Conservation (phyloP, 2,329 filamentous ascomycete genomes). For the Sporothrix schenckii region DNA sequence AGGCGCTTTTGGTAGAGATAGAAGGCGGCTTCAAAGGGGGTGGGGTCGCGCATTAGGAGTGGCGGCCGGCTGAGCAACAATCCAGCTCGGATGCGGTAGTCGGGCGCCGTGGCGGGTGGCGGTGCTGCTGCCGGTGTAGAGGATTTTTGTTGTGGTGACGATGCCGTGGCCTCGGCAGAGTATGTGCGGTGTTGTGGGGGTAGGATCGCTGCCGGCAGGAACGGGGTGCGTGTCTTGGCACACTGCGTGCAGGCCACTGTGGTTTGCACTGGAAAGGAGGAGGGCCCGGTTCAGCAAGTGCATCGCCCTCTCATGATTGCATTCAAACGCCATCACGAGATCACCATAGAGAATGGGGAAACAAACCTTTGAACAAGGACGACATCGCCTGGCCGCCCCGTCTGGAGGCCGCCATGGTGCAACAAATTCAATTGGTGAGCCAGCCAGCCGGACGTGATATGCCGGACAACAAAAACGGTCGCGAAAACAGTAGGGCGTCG, state of each 20-base stretch:
- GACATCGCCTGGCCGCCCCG: slow-evolving; percentile 57
- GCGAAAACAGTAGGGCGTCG: background rate
- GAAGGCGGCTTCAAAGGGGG: slow-evolving; percentile 87
- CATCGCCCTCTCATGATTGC: background rate
- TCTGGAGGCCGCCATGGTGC: slow-evolving; percentile 59
- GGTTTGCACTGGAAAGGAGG: slow-evolving; percentile 24
- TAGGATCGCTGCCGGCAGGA: slow-evolving; percentile 9
- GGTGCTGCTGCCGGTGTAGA: slow-evolving; percentile 37
- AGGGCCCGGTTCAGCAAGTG: background rate
- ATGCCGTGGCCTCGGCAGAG: slow-evolving; percentile 26
- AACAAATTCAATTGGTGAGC: background rate
- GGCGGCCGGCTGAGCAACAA: slow-evolving; percentile 88
- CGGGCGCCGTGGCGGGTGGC: slow-evolving; percentile 41
- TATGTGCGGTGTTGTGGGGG: slow-evolving; percentile 27
- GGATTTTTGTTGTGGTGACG: slow-evolving; percentile 19
- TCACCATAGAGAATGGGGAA: background rate
- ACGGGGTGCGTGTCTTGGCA: slow-evolving; percentile 32
- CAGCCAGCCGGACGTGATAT: background rate
- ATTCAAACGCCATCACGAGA: slow-evolving; percentile 19
- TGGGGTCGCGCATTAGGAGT: slow-evolving; percentile 78
- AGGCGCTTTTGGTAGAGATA: slow-evolving; percentile 97
- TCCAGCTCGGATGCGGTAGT: slow-evolving; percentile 62
- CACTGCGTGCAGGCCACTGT: slow-evolving; percentile 44
- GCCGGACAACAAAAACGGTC: background rate
- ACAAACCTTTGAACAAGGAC: slow-evolving; percentile 54